Evolutionary conservation across 768 basidiomycete genomes (phyloP), one percentile per base, ranked within the genome.

Genomic region (Phylloporus rhodoxanthus): DNA sequence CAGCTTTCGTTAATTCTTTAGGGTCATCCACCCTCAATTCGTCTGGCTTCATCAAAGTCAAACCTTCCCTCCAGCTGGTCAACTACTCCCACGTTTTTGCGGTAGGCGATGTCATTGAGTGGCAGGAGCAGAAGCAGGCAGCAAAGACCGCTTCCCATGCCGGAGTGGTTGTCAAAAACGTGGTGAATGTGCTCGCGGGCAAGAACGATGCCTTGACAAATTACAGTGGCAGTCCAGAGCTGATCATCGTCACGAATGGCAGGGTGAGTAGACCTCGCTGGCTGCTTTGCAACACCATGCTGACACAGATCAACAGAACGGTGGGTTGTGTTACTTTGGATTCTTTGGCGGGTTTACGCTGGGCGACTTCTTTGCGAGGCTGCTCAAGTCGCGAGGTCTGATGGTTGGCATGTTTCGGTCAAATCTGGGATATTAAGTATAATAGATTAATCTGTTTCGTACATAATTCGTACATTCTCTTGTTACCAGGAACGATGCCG

Each of bases 61-160:
- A 65, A 21, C 72, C 80, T 3, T 84, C 81, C 1, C 70, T 87
- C 34, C 82, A 85, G 56, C 63, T 87, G 2, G 57, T 55, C 7
- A 66, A 64, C 0, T 66, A 82, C 60, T 68, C 77, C 0, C 71
- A 72, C 50, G 76, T 87, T 13, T 86, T 82, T 49, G 87, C 85
- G 0, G 72, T 67, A 2, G 85, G 85, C 2, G 85, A 88, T 57
- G 72, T 82, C 50, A 75, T 81, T 52, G 79, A 82, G 33, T 80
- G 76, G 71, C 48, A 66, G 1, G 85, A 85, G 62, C 79, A 85
- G 63, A 85, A 85, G 56, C 82, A 77, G 41, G 66, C 66, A 0
- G 70, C 66, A 14, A 85, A 86, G 61, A 69, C 68, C 1, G 20
- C 41, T 2, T 57, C 56, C 5, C 85, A 87, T 52, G 73, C 57